A percentile compares a stretch with the other conserved stretches of the same genome.
Evolutionary conservation across 805 yeast genomes (phyloP).

Genomic region (Candida pseudofarinosa): DNA sequence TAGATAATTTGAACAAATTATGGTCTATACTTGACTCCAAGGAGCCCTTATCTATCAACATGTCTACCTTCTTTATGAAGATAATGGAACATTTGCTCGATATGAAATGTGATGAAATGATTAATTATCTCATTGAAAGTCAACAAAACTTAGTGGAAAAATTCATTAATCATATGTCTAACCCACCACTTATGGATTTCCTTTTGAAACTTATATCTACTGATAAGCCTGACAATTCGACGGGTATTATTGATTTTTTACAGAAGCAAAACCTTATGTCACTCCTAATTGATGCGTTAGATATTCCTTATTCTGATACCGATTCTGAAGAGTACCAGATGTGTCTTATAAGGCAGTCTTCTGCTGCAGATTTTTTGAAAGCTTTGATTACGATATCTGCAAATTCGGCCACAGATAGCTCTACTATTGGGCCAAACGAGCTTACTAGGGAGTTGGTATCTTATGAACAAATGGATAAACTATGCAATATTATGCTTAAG

Average conservation of each 20-base stretch:
- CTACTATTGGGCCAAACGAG: constrained; percentile 45
- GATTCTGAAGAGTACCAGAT: constrained; percentile 12
- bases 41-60: constrained; percentile 63
- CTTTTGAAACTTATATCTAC: constrained; percentile 41
- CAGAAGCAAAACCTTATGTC: constrained; percentile 37
- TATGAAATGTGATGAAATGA: constrained; percentile 48
- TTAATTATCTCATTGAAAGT: constrained; percentile 39
- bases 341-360: constrained; percentile 30
- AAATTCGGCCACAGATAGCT: constrained; percentile 42
- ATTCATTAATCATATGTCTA: constrained; percentile 40
- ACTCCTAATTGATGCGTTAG: constrained; percentile 32
- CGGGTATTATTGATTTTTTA: constrained; percentile 43
- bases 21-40: constrained; percentile 78
- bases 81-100: constrained; percentile 65
- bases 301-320: constrained; percentile 13
- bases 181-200: constrained; percentile 46
- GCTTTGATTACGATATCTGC: constrained; percentile 45
- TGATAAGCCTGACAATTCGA: constrained; percentile 44
- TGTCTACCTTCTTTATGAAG: constrained; percentile 87
- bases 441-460: constrained; percentile 42
- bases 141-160: constrained; percentile 39
- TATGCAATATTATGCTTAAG: constrained; percentile 39
- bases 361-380: constrained; percentile 44
- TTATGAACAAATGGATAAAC: constrained; percentile 28
- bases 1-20: constrained; percentile 57